Percentiles rank a stretch among this genome's conserved stretches.
phyloP scores from a whole-genome alignment of 305 asterid species.

The Andrographis paniculata region DNA sequence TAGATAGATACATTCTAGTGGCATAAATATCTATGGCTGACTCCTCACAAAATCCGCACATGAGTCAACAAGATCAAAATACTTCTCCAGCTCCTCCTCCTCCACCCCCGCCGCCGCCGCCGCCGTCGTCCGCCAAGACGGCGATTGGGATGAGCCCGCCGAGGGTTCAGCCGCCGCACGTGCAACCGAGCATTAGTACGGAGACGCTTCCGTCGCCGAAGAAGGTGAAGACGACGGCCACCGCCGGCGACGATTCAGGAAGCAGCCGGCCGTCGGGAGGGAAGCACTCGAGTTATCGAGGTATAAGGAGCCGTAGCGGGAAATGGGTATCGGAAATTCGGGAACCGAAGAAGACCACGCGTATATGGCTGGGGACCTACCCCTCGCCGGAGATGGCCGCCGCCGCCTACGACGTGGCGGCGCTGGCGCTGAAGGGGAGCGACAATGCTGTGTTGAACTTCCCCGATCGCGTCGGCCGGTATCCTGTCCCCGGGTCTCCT shows the following conservation, averaged over 20 bases:
- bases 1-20: not conserved
- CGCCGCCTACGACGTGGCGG: constrained; percentile 54
- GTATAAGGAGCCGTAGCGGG: constrained; percentile 49
- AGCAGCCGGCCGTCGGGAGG: constrained; percentile 23
- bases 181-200: constrained; percentile 16
- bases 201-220: constrained; percentile 32
- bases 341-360: constrained; percentile 64
- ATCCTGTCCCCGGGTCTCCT: constrained; percentile 49
- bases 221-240: constrained; percentile 22
- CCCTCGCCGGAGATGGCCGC: constrained; percentile 66
- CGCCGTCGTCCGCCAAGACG: constrained; percentile 1
- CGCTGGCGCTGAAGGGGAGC: constrained; percentile 39
- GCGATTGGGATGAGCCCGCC: no score
- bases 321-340: constrained; percentile 76
- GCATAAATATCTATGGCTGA: constrained; percentile 22
- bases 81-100: constrained; percentile 9
- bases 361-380: constrained; percentile 83
- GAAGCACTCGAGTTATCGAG: constrained; percentile 32
- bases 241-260: constrained; percentile 10
- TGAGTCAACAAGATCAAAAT: constrained; percentile 26
- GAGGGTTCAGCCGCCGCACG: constrained; percentile 16
- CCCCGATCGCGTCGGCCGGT: constrained; percentile 27
- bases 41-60: constrained; percentile 25
- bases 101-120: constrained; percentile 1
- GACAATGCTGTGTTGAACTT: constrained; percentile 36